phyloP scores from a whole-genome alignment of 1,139 yeast species.

The Pichia sp. region DNA sequence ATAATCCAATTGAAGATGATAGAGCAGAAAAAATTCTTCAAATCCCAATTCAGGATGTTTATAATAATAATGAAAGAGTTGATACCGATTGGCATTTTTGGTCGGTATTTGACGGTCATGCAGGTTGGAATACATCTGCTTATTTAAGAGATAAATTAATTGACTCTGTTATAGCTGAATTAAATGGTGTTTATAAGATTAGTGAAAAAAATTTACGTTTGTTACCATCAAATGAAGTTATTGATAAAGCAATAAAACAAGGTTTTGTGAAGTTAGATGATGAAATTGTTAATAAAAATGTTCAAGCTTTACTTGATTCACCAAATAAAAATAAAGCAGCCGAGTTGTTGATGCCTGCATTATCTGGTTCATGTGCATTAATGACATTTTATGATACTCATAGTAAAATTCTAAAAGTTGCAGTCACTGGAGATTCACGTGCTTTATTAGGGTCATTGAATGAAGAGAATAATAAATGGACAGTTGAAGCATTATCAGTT shows the following conservation, averaged over 20 bases:
- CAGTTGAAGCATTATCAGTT: slow-evolving; percentile 75
- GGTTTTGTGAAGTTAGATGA: slow-evolving; percentile 84
- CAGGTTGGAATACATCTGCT: slow-evolving; percentile 91
- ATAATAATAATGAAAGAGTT: slow-evolving; percentile 45
- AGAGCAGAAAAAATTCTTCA: slow-evolving; percentile 82
- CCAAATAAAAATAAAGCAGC: slow-evolving; percentile 61
- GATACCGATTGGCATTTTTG: slow-evolving; percentile 90
- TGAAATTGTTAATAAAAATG: slow-evolving; percentile 73
- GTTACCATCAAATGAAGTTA: slow-evolving; percentile 58
- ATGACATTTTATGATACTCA: slow-evolving; percentile 80
- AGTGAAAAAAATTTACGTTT: slow-evolving; percentile 39
- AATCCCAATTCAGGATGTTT: slow-evolving; percentile 56
- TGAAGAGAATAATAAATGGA: slow-evolving; percentile 65
- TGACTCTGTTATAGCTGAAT: slow-evolving; percentile 67
- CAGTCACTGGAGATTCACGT: slow-evolving; percentile 95
- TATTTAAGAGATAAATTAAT: slow-evolving; percentile 76
- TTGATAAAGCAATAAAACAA: slow-evolving; percentile 72
- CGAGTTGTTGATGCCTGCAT: slow-evolving; percentile 81
- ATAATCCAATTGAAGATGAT: slow-evolving; percentile 93
- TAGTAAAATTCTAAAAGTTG: slow-evolving; percentile 69
- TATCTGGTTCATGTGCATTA: slow-evolving; percentile 92
- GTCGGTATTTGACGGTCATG: slow-evolving; percentile 96
- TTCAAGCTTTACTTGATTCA: slow-evolving; percentile 60
- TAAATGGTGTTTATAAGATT: slow-evolving; percentile 61
- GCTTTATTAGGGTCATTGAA: slow-evolving; percentile 77